Percentiles rank a stretch among this genome's conserved stretches.
Conservation (phyloP, 139 green algal species). For the Chlamydomonas sp. region DNA sequence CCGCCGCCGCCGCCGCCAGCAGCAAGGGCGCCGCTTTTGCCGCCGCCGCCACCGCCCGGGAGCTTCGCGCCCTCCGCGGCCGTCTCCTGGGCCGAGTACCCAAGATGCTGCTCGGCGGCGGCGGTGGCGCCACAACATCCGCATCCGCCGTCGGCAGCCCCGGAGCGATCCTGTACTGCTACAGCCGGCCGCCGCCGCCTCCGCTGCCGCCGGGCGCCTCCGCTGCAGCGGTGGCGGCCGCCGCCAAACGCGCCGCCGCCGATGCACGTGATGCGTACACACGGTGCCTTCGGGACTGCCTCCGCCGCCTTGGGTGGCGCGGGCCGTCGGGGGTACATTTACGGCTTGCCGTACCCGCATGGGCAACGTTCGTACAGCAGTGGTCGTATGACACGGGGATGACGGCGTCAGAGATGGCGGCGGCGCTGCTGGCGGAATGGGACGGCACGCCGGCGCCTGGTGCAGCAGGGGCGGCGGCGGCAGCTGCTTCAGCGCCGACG, state of each 20-base stretch:
- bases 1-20: background rate
- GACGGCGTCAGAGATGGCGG: constrained; percentile 13
- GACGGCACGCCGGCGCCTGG: background rate
- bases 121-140: background rate
- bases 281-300: constrained; percentile 2
- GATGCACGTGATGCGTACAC: constrained; percentile 7
- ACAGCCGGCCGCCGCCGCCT: constrained; percentile 27
- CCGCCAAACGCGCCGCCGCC: constrained; percentile 29
- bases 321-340: background rate
- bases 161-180: constrained; percentile 22
- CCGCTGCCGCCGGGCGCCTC: constrained; percentile 31
- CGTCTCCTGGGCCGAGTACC: background rate
- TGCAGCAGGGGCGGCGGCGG: background rate
- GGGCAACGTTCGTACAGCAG: constrained; percentile 12
- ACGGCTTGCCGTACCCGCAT: constrained; percentile 7
- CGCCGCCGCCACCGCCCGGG: constrained; percentile 24
- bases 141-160: background rate
- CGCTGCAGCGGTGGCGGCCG: constrained; percentile 8
- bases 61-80: constrained; percentile 15
- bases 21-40: constrained; percentile 21
- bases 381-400: constrained; percentile 34
- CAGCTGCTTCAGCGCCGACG: background rate
- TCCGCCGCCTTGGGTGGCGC: constrained; percentile 23
- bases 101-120: constrained; percentile 10
- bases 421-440: constrained; percentile 22